Evolutionary conservation across 75 land plant genomes (phyloP), one percentile per base, ranked within the genome.

Genomic region (Picea sitchensis): DNA sequence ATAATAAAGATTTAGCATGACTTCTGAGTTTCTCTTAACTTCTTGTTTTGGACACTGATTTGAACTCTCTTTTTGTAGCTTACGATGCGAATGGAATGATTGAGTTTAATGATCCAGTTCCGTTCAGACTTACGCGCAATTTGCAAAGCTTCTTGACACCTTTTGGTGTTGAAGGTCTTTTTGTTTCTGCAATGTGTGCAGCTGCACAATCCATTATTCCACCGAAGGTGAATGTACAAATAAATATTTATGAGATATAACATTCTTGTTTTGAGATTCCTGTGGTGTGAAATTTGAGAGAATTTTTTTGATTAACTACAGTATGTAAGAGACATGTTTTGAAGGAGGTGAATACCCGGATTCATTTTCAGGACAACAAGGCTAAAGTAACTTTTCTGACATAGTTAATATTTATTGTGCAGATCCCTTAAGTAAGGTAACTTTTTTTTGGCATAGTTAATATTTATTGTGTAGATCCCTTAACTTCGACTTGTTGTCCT

Each of bases 141-240:
- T 84, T 98, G 85, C 96, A 95, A 67, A 83, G 91, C 7, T 98
- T 98, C 83, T 98, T 98, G 67, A 93, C 96, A 32, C 88, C 90
- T 77, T 98, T 95, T 87, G 96, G 94, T 63, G 99, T 98, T 59
- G 99, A 98, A 84, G 99, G 99, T 23, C 90, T 92, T n/a, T 90
- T 98, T 77, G 98, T 95, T 2, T 95, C 99, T 77, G 95, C 99
- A 3, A 95, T 98, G 96, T 95, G 95, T 81, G 90, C 99, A 71
- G 98, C 98, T 54, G 96, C 99, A 0, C 99, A 98, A 76, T 91
- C 99, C 63, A 87, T 98, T 23, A 90, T 90, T 81, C 86, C 96
- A 7, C 95, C 96, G 0, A 98, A 98, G 85, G 99, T 95, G 58
- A 60, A 31, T 63, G 17, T 1, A 62, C 73, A 34, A 15, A 38